Percentiles rank a stretch among this genome's conserved stretches.
These are phyloP conservation scores for Stemphylium vesicarium DNA, from an alignment of 2,329 filamentous ascomycete species.

Conservation along the genomic window DNA sequence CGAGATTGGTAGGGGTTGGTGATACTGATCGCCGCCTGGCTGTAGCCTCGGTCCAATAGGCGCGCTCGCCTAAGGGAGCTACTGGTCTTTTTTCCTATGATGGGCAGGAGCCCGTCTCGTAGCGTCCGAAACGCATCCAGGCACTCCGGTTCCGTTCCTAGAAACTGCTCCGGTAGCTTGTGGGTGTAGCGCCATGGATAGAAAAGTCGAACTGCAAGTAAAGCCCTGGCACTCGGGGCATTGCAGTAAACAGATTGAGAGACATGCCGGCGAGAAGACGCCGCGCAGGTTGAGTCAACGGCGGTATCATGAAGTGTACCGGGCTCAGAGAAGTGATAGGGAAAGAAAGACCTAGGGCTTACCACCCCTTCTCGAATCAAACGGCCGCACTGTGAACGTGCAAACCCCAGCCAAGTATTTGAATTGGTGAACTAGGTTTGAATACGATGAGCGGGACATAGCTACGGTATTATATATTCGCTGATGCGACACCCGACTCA, in stretches of 20 bases:
- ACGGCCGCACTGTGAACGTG: neutral
- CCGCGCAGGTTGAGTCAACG: too few species aligned
- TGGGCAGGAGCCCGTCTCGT: neutral
- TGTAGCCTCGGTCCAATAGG: neutral
- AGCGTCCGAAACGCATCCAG: neutral
- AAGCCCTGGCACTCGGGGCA: neutral
- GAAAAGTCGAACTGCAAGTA: neutral
- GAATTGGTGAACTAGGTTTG: neutral
- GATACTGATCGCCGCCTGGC: neutral
- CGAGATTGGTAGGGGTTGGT: neutral
- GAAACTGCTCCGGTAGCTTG: neutral
- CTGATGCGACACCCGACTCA: neutral
- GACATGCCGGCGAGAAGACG: neutral
- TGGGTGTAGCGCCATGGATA: neutral
- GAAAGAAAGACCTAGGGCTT: neutral
- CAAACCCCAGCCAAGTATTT: neutral
- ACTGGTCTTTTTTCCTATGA: neutral
- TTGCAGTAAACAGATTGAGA: neutral
- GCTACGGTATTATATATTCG: neutral
- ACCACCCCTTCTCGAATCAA: neutral
- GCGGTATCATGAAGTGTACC: too few species aligned
- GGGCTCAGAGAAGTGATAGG: neutral
- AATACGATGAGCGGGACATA: neutral
- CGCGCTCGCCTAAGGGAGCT: neutral
- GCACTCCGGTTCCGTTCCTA: neutral